Percentiles rank a stretch among this genome's conserved stretches.
phyloP scores from a whole-genome alignment of 164 flowering plant genomes.

The Chloranthus sessilifolius region DNA sequence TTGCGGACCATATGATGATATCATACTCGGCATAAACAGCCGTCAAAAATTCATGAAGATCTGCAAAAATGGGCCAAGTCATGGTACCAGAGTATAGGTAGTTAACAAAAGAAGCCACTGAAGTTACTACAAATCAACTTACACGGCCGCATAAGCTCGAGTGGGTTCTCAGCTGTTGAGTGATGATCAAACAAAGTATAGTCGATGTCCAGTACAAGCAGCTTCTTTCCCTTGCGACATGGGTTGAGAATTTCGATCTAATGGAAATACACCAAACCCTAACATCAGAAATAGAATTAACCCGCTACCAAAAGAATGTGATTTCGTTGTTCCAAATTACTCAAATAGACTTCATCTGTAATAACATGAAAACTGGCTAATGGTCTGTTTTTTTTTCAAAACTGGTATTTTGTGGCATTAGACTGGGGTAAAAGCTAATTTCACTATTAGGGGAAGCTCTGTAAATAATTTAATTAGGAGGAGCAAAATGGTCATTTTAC shows the following conservation, averaged over 20 bases:
- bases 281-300: conserved; percentile 1
- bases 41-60: conserved; percentile 93
- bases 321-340: background rate
- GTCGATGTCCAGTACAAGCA: conserved; percentile 95
- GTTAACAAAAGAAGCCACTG: conserved; percentile 2
- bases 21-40: conserved; percentile 95
- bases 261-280: conserved; percentile 5
- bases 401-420: too few species aligned
- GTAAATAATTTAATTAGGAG: too few species aligned
- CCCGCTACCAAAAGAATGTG: background rate
- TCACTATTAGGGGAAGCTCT: too few species aligned
- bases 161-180: conserved; percentile 93
- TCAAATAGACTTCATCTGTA: too few species aligned
- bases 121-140: conserved; percentile 17
- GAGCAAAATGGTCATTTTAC: too few species aligned
- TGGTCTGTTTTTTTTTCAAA: too few species aligned
- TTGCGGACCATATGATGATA: conserved; percentile 98
- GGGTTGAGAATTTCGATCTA: conserved; percentile 80
- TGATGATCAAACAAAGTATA: conserved; percentile 98
- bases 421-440: too few species aligned
- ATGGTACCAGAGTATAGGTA: background rate
- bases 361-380: background rate
- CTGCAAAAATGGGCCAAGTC: conserved; percentile 31
- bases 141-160: conserved; percentile 98
- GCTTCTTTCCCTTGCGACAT: conserved; percentile 86